Evolutionary conservation across 345 rosid species (phyloP).

Genomic region (Citrus medica): DNA sequence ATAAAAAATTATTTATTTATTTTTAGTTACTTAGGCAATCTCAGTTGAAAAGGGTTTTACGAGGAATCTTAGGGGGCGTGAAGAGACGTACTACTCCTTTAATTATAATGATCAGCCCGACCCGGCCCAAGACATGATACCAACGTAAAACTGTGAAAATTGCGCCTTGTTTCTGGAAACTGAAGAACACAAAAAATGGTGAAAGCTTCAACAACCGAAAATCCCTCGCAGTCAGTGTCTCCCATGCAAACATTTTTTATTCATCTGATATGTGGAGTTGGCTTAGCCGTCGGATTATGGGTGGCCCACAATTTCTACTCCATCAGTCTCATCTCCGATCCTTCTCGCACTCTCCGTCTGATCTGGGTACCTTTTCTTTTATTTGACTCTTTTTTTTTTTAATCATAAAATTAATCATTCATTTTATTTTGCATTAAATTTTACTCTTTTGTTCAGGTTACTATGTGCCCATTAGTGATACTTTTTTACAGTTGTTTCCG

Average conservation of each 20-base stretch:
- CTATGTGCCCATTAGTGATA: constrained; percentile 44
- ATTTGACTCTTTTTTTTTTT: neutral
- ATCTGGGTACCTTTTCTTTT: constrained; percentile 41
- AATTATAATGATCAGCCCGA: too few relatives aligned
- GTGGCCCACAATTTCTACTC: constrained; percentile 40
- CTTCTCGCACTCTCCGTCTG: constrained; percentile 52
- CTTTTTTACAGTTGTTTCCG: constrained; percentile 59
- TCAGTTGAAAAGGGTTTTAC: too few relatives aligned
- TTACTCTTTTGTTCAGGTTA: constrained; percentile 28
- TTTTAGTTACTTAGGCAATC: too few relatives aligned
- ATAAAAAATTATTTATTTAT: too few relatives aligned
- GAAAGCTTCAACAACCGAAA: neutral
- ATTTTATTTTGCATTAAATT: neutral
- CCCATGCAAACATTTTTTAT: constrained; percentile 17
- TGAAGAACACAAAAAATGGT: neutral
- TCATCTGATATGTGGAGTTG: constrained; percentile 44
- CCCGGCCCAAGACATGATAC: neutral
- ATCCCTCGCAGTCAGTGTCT: constrained; percentile 20
- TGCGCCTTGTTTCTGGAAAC: neutral
- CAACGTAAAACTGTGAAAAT: neutral
- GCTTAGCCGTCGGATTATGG: constrained; percentile 45
- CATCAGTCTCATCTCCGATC: constrained; percentile 56
- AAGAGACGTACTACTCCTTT: too few relatives aligned
- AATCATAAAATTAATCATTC: neutral
- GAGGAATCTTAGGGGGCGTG: too few relatives aligned